A percentile compares a stretch with the other conserved stretches of the same genome.
Conservation (phyloP, 768 basidiomycete genomes). For the Clitopilus passeckerianus region DNA sequence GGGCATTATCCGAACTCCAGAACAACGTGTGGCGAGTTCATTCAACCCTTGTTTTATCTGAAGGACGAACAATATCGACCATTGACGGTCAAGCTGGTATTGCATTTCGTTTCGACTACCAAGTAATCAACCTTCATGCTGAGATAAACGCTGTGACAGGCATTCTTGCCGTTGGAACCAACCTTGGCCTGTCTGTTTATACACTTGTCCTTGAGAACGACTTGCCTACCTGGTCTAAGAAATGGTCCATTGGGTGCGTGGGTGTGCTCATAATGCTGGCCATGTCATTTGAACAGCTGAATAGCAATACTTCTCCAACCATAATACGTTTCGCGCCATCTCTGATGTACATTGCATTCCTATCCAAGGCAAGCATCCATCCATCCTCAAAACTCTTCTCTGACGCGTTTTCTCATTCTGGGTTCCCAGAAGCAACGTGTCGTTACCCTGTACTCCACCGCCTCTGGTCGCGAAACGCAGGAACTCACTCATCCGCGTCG, state of each 20-base stretch:
- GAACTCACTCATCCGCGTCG: slow-evolving; percentile 69
- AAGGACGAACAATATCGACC: slow-evolving; percentile 48
- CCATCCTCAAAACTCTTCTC: background rate
- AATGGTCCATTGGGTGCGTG: slow-evolving; percentile 65
- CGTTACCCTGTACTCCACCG: slow-evolving; percentile 67
- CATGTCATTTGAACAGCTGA: background rate
- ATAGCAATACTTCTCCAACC: slow-evolving; percentile 44
- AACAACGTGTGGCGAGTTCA: slow-evolving; percentile 73
- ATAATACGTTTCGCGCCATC: slow-evolving; percentile 70
- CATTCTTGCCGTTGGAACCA: slow-evolving; percentile 66
- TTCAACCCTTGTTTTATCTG: slow-evolving; percentile 68
- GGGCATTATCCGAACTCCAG: slow-evolving; percentile 68
- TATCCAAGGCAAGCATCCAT: slow-evolving; percentile 43
- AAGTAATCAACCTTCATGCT: background rate
- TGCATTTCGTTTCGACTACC: slow-evolving; percentile 19
- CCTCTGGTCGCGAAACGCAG: slow-evolving; percentile 67
- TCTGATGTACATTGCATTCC: slow-evolving; percentile 66
- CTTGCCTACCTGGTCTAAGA: slow-evolving; percentile 76
- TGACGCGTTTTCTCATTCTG: background rate
- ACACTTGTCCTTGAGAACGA: slow-evolving; percentile 78
- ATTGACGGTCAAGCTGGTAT: slow-evolving; percentile 33
- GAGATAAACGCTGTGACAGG: slow-evolving; percentile 34
- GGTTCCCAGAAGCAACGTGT: slow-evolving; percentile 44
- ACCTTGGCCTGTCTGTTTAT: slow-evolving; percentile 61
- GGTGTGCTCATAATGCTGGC: background rate